Percentiles rank a stretch among this genome's conserved stretches.
Evolutionary conservation across 768 basidiomycete genomes (phyloP).

Genomic region (Phaeotremella skinneri): DNA sequence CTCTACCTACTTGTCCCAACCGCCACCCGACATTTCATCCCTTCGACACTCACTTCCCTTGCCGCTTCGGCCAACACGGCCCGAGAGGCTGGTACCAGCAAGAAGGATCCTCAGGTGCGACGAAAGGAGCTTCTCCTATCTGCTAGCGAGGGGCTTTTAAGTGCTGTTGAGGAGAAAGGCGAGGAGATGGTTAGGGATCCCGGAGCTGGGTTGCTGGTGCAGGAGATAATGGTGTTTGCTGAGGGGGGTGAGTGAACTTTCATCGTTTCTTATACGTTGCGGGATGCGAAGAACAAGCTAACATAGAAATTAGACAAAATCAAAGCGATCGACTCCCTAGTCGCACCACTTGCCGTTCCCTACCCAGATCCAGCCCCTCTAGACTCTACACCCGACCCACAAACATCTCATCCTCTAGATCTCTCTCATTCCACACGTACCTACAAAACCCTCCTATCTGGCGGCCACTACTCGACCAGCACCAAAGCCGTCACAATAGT

Average conservation of each 20-base stretch:
- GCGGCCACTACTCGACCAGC: constrained; percentile 76
- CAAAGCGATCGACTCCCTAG: constrained; percentile 61
- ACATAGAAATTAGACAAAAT: constrained; percentile 63
- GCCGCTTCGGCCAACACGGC: constrained; percentile 66
- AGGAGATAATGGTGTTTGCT: constrained; percentile 78
- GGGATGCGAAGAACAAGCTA: background rate
- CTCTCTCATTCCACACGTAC: constrained; percentile 76
- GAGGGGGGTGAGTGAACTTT: constrained; percentile 69
- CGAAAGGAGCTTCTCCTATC: constrained; percentile 69
- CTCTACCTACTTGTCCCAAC: constrained; percentile 81
- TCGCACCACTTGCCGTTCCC: constrained; percentile 58
- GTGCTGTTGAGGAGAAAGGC: constrained; percentile 66
- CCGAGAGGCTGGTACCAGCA: constrained; percentile 63
- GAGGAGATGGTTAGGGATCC: constrained; percentile 68
- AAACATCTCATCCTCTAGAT: constrained; percentile 68
- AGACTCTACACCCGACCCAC: constrained; percentile 51
- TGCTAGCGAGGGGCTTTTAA: constrained; percentile 71
- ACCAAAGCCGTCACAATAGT: constrained; percentile 58
- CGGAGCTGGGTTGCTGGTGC: constrained; percentile 71
- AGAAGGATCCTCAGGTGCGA: constrained; percentile 68
- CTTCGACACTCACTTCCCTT: constrained; percentile 68
- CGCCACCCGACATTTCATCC: constrained; percentile 80
- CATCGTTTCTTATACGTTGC: background rate
- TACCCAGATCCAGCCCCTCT: constrained; percentile 55
- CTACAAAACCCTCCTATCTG: constrained; percentile 86